Evolutionary conservation across 352 stramenopile genomes (phyloP), one percentile per base, ranked within the genome.

Genomic region (Pythium pyrilobum): DNA sequence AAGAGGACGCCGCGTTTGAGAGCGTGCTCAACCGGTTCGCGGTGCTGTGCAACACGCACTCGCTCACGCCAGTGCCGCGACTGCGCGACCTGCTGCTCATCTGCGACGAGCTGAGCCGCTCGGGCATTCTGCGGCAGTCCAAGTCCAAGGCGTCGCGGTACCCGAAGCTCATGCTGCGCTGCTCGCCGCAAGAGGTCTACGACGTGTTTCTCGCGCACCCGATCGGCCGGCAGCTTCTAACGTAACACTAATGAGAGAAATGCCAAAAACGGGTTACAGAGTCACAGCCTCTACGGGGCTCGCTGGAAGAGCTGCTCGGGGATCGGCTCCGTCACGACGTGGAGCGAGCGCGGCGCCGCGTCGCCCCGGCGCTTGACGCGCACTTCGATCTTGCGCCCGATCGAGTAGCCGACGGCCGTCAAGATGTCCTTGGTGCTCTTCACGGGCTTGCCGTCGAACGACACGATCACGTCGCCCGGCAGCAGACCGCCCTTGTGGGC

Each of bases 341-440:
- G 59, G 20, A 91, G 63, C 40, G 64, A 67, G 6, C 74, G 63
- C n/a, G 67, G 42, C 0, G 61, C 44, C 15, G 71, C 67, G 32
- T 89, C 76, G 12, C 77, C 80, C 20, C 70, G 72, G n/a, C 82
- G 77, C 42, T 73, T 77, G 28, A 93, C 71, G 23, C 74, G 64
- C 27, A 91, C 68, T 42, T 77, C 58, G 43, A 93, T 93, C 24
- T 72, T 71, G 29, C 77, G 77, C 0, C 80, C 80, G 27, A 93
- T 81, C 1, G 53, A 79, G 63, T 89, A 93, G 18, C 82, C 82
- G 21, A 93, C 69, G 2, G 74, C 66, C 16, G 52, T 68, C 40
- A 87, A 55, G 49, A 95, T 82, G 61, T 92, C 77, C 49, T 92
- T 90, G 24, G 79, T 92, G 50, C 64, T 85, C 28, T 74, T 57